Conservation (phyloP, 2,329 filamentous ascomycete genomes). For the Bertia moriformis region DNA sequence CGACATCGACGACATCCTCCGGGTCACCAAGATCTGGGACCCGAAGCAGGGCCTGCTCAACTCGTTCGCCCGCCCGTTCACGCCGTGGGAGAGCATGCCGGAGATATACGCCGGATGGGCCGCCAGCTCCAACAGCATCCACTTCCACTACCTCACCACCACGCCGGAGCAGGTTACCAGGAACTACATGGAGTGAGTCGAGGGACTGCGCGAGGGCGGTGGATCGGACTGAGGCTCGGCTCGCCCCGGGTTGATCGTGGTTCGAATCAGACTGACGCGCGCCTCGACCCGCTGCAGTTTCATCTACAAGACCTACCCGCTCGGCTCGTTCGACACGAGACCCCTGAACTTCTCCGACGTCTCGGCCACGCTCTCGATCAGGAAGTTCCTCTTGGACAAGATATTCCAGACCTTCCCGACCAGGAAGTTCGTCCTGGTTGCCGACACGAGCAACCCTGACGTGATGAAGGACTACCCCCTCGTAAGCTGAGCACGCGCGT, state of each 20-base stretch:
- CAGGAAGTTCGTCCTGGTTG: conserved; percentile 62
- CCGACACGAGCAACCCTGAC: conserved; percentile 64
- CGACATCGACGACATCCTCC: conserved; percentile 68
- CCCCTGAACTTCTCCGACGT: conserved; percentile 70
- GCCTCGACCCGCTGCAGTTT: no score
- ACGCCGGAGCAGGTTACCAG: conserved; percentile 66
- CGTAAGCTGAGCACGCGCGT: not conserved
- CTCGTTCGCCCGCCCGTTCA: conserved; percentile 59
- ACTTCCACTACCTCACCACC: conserved; percentile 68
- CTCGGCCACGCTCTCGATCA: conserved; percentile 56
- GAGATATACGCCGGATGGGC: conserved; percentile 66
- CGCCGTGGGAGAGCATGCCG: conserved; percentile 67
- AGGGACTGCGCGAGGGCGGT: conserved; percentile 12
- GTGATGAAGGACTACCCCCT: conserved; percentile 55
- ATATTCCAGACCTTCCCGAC: conserved; percentile 63
- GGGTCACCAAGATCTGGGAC: conserved; percentile 68
- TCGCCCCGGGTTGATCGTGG: no score
- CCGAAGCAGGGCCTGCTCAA: conserved; percentile 64
- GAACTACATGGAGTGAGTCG: conserved; percentile 68
- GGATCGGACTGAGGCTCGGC: no score
- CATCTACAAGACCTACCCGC: conserved; percentile 65
- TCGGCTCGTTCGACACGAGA: conserved; percentile 63
- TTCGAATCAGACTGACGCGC: no score
- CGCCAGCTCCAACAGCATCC: conserved; percentile 46
- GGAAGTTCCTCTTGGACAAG: conserved; percentile 54